A percentile compares a stretch with the other conserved stretches of the same genome.
phyloP scores from a whole-genome alignment of 768 basidiomycete genomes.

The Calocera cornea region DNA sequence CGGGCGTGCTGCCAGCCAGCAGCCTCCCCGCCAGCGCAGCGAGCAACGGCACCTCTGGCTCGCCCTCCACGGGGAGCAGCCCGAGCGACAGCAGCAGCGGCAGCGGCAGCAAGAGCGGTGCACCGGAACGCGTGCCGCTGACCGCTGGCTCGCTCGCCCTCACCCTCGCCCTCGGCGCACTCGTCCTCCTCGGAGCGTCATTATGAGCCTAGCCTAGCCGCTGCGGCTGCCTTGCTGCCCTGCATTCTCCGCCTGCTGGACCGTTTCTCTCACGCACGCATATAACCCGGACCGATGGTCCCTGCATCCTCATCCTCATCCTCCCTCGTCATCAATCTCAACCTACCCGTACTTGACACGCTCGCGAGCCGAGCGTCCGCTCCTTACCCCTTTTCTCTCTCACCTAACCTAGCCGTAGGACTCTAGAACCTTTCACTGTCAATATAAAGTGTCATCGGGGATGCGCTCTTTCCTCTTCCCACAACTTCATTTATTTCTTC shows the following conservation, averaged over 20 bases:
- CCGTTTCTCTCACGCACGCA: background rate
- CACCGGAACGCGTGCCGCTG: background rate
- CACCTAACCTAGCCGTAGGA: background rate
- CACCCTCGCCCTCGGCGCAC: background rate
- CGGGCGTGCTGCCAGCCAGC: constrained; percentile 11
- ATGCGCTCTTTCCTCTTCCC: background rate
- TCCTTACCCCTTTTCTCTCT: background rate
- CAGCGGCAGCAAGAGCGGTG: background rate
- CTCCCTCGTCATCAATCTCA: background rate
- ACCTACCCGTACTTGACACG: background rate
- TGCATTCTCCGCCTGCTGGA: background rate
- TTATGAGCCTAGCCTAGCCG: background rate
- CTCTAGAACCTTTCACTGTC: background rate
- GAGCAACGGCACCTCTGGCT: background rate
- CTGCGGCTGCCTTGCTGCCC: background rate
- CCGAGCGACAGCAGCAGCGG: too few relatives aligned
- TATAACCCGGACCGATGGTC: background rate
- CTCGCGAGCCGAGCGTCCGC: constrained; percentile 6
- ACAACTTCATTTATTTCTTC: too few relatives aligned
- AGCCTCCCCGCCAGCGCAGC: background rate
- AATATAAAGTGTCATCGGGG: background rate
- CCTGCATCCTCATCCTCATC: background rate
- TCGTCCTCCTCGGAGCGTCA: constrained; percentile 1
- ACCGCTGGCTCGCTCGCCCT: background rate
- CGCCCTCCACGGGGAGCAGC: background rate